A percentile compares a stretch with the other conserved stretches of the same genome.
These are phyloP conservation scores for Cytospora chrysosperma DNA, from an alignment of 2,329 filamentous ascomycete species.

Conservation along the genomic window DNA sequence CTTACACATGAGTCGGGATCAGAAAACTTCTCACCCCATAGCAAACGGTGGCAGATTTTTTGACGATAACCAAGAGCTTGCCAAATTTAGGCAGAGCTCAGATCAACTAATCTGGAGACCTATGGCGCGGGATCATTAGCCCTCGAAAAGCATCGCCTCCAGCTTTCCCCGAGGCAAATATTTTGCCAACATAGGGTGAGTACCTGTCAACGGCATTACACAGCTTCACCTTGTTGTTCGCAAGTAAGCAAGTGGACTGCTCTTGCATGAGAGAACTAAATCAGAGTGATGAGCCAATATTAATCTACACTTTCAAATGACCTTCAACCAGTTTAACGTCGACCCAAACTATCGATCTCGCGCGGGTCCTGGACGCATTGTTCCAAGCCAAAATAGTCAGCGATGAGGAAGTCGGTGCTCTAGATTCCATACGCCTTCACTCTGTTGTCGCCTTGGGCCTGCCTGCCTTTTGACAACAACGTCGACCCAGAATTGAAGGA, in stretches of 20 bases:
- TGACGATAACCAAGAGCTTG: too few relatives aligned
- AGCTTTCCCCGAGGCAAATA: neutral
- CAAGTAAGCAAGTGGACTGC: conserved; percentile 13
- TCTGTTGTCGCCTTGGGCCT: conserved; percentile 12
- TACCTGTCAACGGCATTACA: neutral
- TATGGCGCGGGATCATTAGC: neutral
- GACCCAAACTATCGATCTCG: conserved; percentile 15
- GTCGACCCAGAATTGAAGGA: conserved; percentile 2
- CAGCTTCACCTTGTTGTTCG: conserved; percentile 18
- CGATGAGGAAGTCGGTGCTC: conserved; percentile 17
- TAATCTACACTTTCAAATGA: conserved; percentile 19
- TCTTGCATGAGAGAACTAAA: conserved; percentile 16
- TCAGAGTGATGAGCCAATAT: conserved; percentile 17
- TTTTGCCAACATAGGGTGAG: neutral
- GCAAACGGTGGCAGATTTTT: too few relatives aligned
- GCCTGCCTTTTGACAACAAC: conserved; percentile 10
- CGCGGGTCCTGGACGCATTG: conserved; percentile 16
- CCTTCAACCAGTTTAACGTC: conserved; percentile 19
- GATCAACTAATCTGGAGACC: neutral
- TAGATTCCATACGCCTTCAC: conserved; percentile 15
- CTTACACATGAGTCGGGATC: too few relatives aligned
- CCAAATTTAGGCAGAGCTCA: too few relatives aligned
- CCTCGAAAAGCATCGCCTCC: neutral
- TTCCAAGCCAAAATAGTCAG: conserved; percentile 8
- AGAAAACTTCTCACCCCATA: too few relatives aligned